Evolutionary conservation across 2,329 filamentous ascomycete species (phyloP).

Genomic region (Cadophora sp.): DNA sequence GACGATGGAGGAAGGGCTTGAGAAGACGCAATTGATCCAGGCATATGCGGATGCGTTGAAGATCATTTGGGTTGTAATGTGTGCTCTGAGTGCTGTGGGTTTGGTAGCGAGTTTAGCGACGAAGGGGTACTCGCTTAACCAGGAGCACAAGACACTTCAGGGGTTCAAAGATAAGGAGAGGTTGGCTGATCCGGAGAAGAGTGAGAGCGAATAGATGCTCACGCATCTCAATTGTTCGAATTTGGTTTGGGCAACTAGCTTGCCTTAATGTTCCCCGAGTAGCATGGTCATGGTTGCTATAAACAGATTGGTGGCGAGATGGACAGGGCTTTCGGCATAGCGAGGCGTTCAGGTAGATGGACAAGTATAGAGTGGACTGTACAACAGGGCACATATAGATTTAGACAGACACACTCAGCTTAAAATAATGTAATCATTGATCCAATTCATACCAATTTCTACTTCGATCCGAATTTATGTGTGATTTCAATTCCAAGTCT

Average conservation of each 20-base stretch:
- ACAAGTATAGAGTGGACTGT: background rate
- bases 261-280: background rate
- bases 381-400: background rate
- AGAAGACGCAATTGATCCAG: conserved; percentile 53
- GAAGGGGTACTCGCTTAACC: conserved; percentile 55
- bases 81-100: conserved; percentile 56
- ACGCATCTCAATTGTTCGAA: background rate
- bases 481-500: no score
- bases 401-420: background rate
- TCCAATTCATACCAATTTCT: background rate
- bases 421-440: background rate
- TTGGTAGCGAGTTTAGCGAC: conserved; percentile 56
- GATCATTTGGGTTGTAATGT: conserved; percentile 63
- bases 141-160: conserved; percentile 54
- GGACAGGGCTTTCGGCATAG: background rate
- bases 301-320: no score
- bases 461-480: no score
- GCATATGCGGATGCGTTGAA: conserved; percentile 61
- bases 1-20: conserved; percentile 40
- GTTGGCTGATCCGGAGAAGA: conserved; percentile 34
- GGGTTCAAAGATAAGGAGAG: conserved; percentile 48
- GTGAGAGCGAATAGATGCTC: background rate
- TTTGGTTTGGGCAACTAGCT: conserved; percentile 14
- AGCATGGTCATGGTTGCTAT: background rate
- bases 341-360: background rate